These are phyloP conservation scores for Metschnikowia santaceciliae DNA, from an alignment of 805 yeast species.

Conservation along the genomic window DNA sequence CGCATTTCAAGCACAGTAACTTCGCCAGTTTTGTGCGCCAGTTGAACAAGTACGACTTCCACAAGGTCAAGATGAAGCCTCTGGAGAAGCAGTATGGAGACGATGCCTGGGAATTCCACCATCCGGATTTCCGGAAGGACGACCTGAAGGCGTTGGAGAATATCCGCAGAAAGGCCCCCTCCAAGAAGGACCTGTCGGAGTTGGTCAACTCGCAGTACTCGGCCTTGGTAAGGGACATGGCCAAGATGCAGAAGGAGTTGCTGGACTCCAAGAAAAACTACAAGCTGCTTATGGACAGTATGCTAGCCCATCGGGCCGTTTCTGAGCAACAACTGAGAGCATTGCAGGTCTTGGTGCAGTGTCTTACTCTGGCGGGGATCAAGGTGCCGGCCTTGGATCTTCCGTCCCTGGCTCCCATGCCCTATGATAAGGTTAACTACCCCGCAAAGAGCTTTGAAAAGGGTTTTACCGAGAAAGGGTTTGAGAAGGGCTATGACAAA, in stretches of 20 bases:
- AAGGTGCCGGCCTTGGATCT: constrained; percentile 62
- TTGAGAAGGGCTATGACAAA: constrained; percentile 1
- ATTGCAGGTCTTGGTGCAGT: constrained; percentile 46
- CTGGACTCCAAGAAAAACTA: constrained; percentile 45
- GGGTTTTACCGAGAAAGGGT: constrained; percentile 7
- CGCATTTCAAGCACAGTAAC: constrained; percentile 91
- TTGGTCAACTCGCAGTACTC: constrained; percentile 15
- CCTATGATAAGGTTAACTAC: not conserved
- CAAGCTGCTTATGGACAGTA: constrained; percentile 58
- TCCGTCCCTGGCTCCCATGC: constrained; percentile 34
- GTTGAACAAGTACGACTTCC: constrained; percentile 94
- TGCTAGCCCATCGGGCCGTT: constrained; percentile 51
- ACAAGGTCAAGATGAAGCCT: constrained; percentile 76
- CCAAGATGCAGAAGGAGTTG: constrained; percentile 30
- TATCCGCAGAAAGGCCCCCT: constrained; percentile 79
- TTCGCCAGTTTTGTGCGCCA: constrained; percentile 95
- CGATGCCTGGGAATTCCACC: constrained; percentile 91
- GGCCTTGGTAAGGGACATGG: constrained; percentile 29
- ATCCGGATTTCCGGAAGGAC: constrained; percentile 78
- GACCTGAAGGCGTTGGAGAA: constrained; percentile 78
- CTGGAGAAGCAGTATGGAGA: constrained; percentile 63
- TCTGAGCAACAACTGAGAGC: constrained; percentile 56
- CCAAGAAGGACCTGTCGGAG: constrained; percentile 36
- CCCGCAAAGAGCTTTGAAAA: not conserved
- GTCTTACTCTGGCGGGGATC: constrained; percentile 57